Percentiles rank a stretch among this genome's conserved stretches.
phyloP scores from a whole-genome alignment of 352 stramenopile genomes.

The Phytophthora chlamydospora region DNA sequence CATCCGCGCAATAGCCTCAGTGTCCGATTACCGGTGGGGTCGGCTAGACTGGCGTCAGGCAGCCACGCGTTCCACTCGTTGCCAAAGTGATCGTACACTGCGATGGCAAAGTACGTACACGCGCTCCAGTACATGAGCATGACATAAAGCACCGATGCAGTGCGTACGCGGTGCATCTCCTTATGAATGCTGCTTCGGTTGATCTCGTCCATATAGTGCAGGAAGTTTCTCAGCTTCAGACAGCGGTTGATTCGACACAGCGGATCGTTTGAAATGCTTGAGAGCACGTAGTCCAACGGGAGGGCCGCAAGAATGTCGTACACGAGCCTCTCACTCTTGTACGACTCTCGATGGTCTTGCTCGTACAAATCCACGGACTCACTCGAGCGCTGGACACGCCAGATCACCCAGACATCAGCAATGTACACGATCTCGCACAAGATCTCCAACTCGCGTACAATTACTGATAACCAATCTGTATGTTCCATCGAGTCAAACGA shows the following conservation, averaged over 20 bases:
- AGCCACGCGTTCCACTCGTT: slow-evolving; percentile 57
- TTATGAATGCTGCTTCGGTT: slow-evolving; percentile 66
- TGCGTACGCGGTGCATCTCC: slow-evolving; percentile 61
- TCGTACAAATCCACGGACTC: slow-evolving; percentile 69
- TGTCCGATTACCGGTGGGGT: slow-evolving; percentile 39
- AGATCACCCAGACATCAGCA: slow-evolving; percentile 67
- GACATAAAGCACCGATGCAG: slow-evolving; percentile 51
- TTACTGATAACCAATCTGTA: slow-evolving; percentile 24
- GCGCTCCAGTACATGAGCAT: slow-evolving; percentile 71
- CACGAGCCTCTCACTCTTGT: slow-evolving; percentile 49
- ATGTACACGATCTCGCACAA: slow-evolving; percentile 60
- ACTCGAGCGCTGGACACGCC: slow-evolving; percentile 37
- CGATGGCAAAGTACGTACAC: slow-evolving; percentile 60
- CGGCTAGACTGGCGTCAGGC: slow-evolving; percentile 38
- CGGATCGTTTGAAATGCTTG: slow-evolving; percentile 32
- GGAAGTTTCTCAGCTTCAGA: slow-evolving; percentile 54
- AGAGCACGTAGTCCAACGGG: slow-evolving; percentile 54
- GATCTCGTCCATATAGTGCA: slow-evolving; percentile 66
- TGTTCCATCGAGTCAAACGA: slow-evolving; percentile 49
- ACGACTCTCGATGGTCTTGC: slow-evolving; percentile 43
- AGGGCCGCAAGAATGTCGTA: slow-evolving; percentile 53
- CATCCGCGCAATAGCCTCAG: slow-evolving; percentile 54
- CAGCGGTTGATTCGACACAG: slow-evolving; percentile 56
- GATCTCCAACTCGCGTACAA: slow-evolving; percentile 44
- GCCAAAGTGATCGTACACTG: slow-evolving; percentile 53